Conservation (phyloP, 495 filamentous ascomycete genomes). For the Hypoxylon intermedium region DNA sequence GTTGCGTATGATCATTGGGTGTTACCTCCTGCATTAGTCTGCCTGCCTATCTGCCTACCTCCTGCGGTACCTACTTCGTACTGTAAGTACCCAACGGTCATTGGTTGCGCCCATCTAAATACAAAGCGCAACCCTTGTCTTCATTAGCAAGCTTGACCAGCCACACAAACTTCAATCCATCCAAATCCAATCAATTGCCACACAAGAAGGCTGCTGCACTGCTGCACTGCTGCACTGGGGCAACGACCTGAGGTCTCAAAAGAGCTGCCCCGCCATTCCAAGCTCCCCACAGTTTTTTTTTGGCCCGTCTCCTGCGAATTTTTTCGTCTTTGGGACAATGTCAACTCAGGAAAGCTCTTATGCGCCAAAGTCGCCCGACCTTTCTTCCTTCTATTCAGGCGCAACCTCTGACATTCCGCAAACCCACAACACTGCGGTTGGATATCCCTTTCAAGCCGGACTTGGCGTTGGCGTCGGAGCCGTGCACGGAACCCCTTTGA, state of each 20-base stretch:
- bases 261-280: slow-evolving; percentile 35
- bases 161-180: slow-evolving; percentile 19
- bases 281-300: slow-evolving; percentile 37
- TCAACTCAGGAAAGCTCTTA: slow-evolving; percentile 54
- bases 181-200: slow-evolving; percentile 5
- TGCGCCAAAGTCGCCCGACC: slow-evolving; percentile 64
- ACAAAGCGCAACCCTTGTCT: slow-evolving; percentile 16
- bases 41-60: slow-evolving; percentile 16
- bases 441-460: slow-evolving; percentile 54
- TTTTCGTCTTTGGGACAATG: slow-evolving; percentile 46
- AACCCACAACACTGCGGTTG: slow-evolving; percentile 15
- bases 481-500: slow-evolving; percentile 17
- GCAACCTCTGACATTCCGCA: slow-evolving; percentile 30
- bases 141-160: slow-evolving; percentile 14
- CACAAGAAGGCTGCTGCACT: slow-evolving; percentile 10
- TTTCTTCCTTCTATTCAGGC: slow-evolving; percentile 58
- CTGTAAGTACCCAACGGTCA: slow-evolving; percentile 14
- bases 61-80: slow-evolving; percentile 21
- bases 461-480: slow-evolving; percentile 9
- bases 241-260: slow-evolving; percentile 24
- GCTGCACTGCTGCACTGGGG: too few species aligned
- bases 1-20: slow-evolving; percentile 27
- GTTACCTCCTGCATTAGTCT: slow-evolving; percentile 37
- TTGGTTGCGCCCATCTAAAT: slow-evolving; percentile 24
- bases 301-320: slow-evolving; percentile 28